Evolutionary conservation across 2,329 filamentous ascomycete genomes (phyloP).

Genomic region (Exophiala calicioides): DNA sequence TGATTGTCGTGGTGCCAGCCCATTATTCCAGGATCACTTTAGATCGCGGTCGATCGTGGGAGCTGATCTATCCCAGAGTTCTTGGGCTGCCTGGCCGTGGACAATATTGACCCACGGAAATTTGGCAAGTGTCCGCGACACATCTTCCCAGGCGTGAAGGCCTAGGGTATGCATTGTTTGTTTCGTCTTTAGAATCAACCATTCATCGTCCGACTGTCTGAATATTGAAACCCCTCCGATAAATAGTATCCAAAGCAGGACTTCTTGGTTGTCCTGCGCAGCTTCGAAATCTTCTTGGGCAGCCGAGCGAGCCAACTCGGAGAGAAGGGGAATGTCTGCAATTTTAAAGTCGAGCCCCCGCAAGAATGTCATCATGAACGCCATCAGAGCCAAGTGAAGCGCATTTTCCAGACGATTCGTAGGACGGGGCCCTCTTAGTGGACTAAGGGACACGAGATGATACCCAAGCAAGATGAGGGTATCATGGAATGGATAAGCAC

Average conservation of each 20-base stretch:
- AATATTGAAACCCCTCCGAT: neutral
- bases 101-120: slow-evolving; percentile 3
- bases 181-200: neutral
- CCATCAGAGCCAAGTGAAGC: neutral
- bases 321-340: neutral
- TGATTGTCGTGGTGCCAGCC: too few species aligned
- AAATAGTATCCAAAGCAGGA: slow-evolving; percentile 1
- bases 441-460: neutral
- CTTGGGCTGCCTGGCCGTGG: neutral
- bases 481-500: neutral
- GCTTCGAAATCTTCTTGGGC: neutral
- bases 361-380: slow-evolving; percentile 1
- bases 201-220: neutral
- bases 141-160: neutral
- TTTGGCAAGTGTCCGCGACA: neutral
- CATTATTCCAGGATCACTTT: too few species aligned
- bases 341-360: neutral
- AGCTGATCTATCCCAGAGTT: neutral
- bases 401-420: neutral
- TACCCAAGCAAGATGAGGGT: neutral
- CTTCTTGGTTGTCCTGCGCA: neutral
- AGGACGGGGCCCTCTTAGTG: neutral
- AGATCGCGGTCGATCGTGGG: too few species aligned
- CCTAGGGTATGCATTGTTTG: neutral
- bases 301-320: neutral